Base-by-base conservation (phyloP, 2,329 filamentous ascomycete species). In the Grosmannia huntii region DNA sequence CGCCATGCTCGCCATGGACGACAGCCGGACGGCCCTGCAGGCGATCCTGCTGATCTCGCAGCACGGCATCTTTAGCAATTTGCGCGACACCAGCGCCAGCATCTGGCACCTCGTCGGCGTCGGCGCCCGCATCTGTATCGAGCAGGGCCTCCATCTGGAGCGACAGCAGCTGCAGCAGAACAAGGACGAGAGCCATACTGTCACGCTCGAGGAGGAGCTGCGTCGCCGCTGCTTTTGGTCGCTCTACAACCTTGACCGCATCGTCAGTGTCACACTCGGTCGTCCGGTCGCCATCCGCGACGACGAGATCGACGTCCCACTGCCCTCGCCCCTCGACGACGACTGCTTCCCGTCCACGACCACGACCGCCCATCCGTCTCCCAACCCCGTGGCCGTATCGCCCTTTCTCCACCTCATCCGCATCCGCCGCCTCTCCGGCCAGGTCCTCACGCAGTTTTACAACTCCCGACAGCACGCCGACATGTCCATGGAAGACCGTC, bases 381-480 rank as follows among this genome's bases (percentile, higher is more conserved):
- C 5, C 16, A 16, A 16, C 19, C n/a, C 41, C 19, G 16, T 6
- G 16, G 14, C 28, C 50, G 27, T 10, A 16, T 62, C 60, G 1
- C 60, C 60, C 3, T 62, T 62, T n/a, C 46, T 62, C 21, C 60
- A 62, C 23, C 7, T 62, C 28, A 60, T 62, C 33, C 52, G 44
- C n/a, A 56, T 62, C 31, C 55, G 60, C 7, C 59, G 59, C 27
- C 11, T 59, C 41, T 57, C 52, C 48, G 59, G 48, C 27, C 55
- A 31, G 52, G 57, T 52, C 46, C 36, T 48, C 11, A 31, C 19
- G 5, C 27, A n/a, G 7, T 58, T 58, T 25, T 58, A 58, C 44
- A 58, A 58, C 49, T 38, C 51, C 9, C n/a, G 41, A 4, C 33
- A 36, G 1, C 57, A 25, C 1, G 3, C 12, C 11, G 10, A 21